A percentile compares a stretch with the other conserved stretches of the same genome.
Conservation (phyloP, 768 basidiomycete genomes). For the Ramaria rubella region DNA sequence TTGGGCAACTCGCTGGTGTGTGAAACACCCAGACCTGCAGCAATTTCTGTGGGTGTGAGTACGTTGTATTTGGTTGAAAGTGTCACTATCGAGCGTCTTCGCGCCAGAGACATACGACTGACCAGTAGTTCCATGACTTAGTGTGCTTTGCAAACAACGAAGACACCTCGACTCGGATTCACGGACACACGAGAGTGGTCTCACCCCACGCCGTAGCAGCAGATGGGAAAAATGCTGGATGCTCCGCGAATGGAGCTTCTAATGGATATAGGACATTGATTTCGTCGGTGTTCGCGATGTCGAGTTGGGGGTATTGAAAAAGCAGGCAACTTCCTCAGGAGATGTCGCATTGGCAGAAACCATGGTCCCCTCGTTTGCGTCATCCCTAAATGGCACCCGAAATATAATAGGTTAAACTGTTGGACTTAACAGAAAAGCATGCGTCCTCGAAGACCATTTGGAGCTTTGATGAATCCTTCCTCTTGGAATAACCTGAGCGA, state of each 20-base stretch:
- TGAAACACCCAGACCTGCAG: neutral
- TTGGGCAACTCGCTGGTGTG: constrained; percentile 2
- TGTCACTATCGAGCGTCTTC: neutral
- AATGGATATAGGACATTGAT: constrained; percentile 1
- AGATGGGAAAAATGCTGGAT: constrained; percentile 6
- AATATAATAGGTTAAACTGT: neutral
- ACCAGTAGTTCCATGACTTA: constrained; percentile 10
- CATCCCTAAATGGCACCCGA: constrained; percentile 2
- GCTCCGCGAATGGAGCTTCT: neutral
- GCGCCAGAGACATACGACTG: neutral
- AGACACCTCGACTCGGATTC: neutral
- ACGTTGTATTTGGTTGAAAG: constrained; percentile 2
- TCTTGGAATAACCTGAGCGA: constrained; percentile 5
- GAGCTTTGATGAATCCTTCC: constrained; percentile 10
- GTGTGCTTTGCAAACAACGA: neutral
- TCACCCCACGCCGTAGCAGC: constrained; percentile 5
- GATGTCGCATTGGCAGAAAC: constrained; percentile 9
- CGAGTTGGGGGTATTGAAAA: constrained; percentile 5
- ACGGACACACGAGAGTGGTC: constrained; percentile 5
- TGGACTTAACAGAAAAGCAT: neutral
- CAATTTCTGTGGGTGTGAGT: neutral
- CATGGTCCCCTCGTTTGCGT: constrained; percentile 9
- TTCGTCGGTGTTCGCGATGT: neutral
- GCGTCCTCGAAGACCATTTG: constrained; percentile 5
- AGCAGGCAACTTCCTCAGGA: constrained; percentile 1